Base-by-base conservation (phyloP, 495 filamentous ascomycete species). In the Pyrenopolyporus hunteri region DNA sequence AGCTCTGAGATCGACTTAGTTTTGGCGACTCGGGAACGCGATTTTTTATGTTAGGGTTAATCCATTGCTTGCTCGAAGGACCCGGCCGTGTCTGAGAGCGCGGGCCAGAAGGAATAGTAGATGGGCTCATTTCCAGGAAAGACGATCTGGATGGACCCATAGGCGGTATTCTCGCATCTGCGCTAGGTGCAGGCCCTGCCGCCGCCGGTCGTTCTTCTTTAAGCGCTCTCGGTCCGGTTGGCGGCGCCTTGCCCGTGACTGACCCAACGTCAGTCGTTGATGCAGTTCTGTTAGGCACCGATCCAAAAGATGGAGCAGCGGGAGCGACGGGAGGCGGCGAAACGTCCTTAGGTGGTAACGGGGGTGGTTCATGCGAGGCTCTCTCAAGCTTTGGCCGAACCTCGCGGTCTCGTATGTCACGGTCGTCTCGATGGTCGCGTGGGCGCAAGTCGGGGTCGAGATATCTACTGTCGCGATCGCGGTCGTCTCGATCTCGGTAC, bases 261-360 rank as follows among this genome's bases (percentile, higher is more conserved):
- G 73, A 73, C 42, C 51, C 63, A 43, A 80, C 67, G 35, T 76
- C 70, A 7, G 74, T 64, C 9, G 74, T 49, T 17, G 76, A 74
- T 4, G 73, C 47, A 25, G 77, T 65, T 28, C 77, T 73, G 29
- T 74, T 76, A 3, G 82, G 82, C 1, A 78, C 77, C 6, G 87
- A 89, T 8, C 89, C 89, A 77, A 95, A 93, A 1, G 90, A 88
- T 13, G 91, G 91, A 2, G 93, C 91, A 26, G 90, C 87, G 9
- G 90, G 89, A 31, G 88, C 87, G 43, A 89, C 78, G n/a, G 90
- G 89, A 13, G 90, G 91, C 8, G 91, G 87, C 16, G 89, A 82
- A 65, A 74, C 75, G 58, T 72, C 79, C 60, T 74, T 80, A 61
- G 71, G 76, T 67, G 64, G 72, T 22, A 60, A 17, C 26, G 72